Evolutionary conservation across 2,329 filamentous ascomycete genomes (phyloP), one percentile per base, ranked within the genome.

Genomic region (Pezizomycotina sp.): DNA sequence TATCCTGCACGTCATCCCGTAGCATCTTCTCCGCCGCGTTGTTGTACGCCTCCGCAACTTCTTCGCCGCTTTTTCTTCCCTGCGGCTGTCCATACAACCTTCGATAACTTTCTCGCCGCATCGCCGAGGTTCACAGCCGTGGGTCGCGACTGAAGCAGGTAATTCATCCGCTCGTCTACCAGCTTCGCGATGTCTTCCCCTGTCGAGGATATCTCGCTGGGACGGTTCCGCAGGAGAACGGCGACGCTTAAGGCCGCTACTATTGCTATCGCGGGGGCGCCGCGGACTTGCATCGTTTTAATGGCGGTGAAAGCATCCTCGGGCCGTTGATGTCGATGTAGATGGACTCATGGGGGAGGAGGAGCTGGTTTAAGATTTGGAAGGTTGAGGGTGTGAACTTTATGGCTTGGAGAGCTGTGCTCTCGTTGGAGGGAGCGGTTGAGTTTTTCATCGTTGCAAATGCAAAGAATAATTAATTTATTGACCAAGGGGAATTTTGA

Each of bases 81-180:
- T 68, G 14, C 69, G 62, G 6, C 30, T 25, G 20, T 30, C 21
- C 4, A 33, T 39, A 3, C 38, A 15, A 60, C 62, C 53, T 77
- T 82, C 50, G n/a, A n/a, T n/a, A 98, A 68, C 48, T 86, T 81
- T 34, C 69, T 62, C 46, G 86, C 83, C 29, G 86, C 86, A 60
- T 95, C 92, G 37, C 76, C 78, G 38, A 98, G 67, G 55, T 98
- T 92, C 30, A 98, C 89, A 4, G 89, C 89, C 1, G 89, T 98
- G 1, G 89, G 89, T 27, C 89, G 70, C 53, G 83, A 92, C 29
- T 74, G 78, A 49, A 89, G 76, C 29, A 98, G 67, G 55, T 91
- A 93, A 48, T 86, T 74, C 27, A 98, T 64, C 38, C 79, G 81
- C 29, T 72, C 64, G 39, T 74, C 63, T 46, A 93, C 80, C 55